A percentile compares a stretch with the other conserved stretches of the same genome.
phyloP scores from a whole-genome alignment of 805 yeast genomes.

The Saturnispora kantuleensis region DNA sequence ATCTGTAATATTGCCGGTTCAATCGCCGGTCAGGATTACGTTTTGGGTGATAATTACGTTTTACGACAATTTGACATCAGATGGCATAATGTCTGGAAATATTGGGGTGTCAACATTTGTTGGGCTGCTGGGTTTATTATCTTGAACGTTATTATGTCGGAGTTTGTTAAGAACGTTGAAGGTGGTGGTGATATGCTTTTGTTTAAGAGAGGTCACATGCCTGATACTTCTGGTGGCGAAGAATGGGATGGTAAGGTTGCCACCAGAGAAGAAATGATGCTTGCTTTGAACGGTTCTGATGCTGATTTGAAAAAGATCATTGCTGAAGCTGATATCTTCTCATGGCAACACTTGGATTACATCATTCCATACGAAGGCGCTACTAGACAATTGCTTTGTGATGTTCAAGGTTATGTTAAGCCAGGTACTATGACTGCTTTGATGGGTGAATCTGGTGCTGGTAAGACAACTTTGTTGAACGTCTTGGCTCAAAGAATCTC shows the following conservation, averaged over 20 bases:
- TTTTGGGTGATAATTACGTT: slow-evolving; percentile 44
- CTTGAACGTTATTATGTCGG: slow-evolving; percentile 25
- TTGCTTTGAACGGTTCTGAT: slow-evolving; percentile 19
- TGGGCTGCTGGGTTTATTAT: slow-evolving; percentile 35
- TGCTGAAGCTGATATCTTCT: slow-evolving; percentile 38
- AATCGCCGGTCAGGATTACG: slow-evolving; percentile 26
- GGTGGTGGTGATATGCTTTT: slow-evolving; percentile 29
- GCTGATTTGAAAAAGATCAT: slow-evolving; percentile 24
- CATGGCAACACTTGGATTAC: slow-evolving; percentile 56
- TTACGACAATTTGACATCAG: slow-evolving; percentile 30
- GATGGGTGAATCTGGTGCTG: slow-evolving; percentile 62
- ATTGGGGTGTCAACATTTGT: slow-evolving; percentile 38
- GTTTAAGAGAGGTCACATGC: slow-evolving; percentile 34
- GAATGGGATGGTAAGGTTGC: slow-evolving; percentile 23
- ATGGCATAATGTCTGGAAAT: slow-evolving; percentile 37
- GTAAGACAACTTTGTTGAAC: slow-evolving; percentile 50
- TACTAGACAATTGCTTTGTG: slow-evolving; percentile 32
- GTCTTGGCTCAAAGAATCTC: slow-evolving; percentile 42
- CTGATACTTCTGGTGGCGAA: slow-evolving; percentile 23
- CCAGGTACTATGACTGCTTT: slow-evolving; percentile 53
- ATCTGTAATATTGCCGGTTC: slow-evolving; percentile 43
- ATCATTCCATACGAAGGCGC: slow-evolving; percentile 40
- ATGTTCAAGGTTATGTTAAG: slow-evolving; percentile 35
- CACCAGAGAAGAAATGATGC: slow-evolving; percentile 20
- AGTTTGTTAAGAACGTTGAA: slow-evolving; percentile 24